phyloP scores from a whole-genome alignment of 2,329 filamentous ascomycete species.

The Huntiella bhutanensis region DNA sequence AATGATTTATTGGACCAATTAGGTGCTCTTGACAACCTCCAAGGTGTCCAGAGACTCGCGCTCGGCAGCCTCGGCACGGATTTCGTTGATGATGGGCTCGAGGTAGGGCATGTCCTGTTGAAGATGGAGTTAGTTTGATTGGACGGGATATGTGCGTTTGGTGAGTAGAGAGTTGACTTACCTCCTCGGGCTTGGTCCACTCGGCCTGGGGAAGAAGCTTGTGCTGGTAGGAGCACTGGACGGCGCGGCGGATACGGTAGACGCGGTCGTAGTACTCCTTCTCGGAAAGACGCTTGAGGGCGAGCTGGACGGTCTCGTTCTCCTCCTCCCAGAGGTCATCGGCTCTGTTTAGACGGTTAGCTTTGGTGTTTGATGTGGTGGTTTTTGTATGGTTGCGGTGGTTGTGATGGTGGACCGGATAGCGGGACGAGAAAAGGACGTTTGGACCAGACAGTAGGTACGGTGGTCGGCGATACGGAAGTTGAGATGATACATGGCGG shows the following conservation, averaged over 20 bases:
- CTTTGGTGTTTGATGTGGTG: not conserved
- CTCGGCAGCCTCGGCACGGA: slow-evolving; percentile 32
- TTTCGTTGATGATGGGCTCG: slow-evolving; percentile 30
- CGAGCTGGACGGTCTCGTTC: slow-evolving; percentile 66
- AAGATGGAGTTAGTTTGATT: slow-evolving; percentile 12
- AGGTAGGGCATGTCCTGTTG: slow-evolving; percentile 35
- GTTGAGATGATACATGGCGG: not conserved
- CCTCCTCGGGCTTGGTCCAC: slow-evolving; percentile 39
- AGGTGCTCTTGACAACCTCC: slow-evolving; percentile 31
- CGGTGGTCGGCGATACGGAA: no score
- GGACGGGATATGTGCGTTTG: not conserved
- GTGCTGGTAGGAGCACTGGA: slow-evolving; percentile 53
- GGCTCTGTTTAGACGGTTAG: slow-evolving; percentile 35
- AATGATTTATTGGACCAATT: slow-evolving; percentile 13
- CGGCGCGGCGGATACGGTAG: slow-evolving; percentile 87
- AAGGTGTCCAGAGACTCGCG: slow-evolving; percentile 32
- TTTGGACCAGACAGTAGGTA: no score
- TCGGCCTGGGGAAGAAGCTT: slow-evolving; percentile 43
- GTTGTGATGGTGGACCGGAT: not conserved
- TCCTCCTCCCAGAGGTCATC: slow-evolving; percentile 94
- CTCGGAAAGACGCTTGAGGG: slow-evolving; percentile 73
- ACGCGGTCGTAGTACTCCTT: slow-evolving; percentile 93
- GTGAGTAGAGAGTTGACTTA: slow-evolving; percentile 16
- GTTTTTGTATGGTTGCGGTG: not conserved
- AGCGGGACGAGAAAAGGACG: no score